Evolutionary conservation across 805 yeast genomes (phyloP).

Genomic region (Monosporozyma siamensis): DNA sequence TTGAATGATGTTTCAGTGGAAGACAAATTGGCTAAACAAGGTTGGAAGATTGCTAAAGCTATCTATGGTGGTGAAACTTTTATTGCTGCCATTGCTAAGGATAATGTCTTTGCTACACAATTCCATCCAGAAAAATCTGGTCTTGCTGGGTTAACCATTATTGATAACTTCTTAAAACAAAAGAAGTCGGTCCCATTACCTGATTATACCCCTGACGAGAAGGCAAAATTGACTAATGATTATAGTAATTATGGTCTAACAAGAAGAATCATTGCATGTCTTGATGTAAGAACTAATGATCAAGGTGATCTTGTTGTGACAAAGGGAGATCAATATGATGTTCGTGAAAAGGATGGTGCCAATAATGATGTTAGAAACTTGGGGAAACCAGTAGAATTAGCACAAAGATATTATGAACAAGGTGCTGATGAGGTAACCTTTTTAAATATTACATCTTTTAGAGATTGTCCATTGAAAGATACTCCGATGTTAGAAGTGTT

Average conservation of each 20-base stretch:
- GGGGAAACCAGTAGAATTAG: constrained; percentile 94
- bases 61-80: constrained; percentile 71
- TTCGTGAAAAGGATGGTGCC: constrained; percentile 57
- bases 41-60: constrained; percentile 70
- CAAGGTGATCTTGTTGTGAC: constrained; percentile 94
- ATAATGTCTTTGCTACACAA: constrained; percentile 87
- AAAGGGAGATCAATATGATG: constrained; percentile 97
- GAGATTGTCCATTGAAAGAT: constrained; percentile 87
- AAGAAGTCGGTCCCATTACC: constrained; percentile 14
- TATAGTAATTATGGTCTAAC: constrained; percentile 58
- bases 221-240: constrained; percentile 25
- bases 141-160: constrained; percentile 69
- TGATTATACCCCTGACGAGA: constrained; percentile 19
- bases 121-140: constrained; percentile 99
- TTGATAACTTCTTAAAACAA: constrained; percentile 57
- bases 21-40: constrained; percentile 26
- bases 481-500: constrained; percentile 93
- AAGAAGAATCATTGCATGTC: constrained; percentile 87
- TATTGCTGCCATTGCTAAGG: constrained; percentile 70
- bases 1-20: constrained; percentile 33
- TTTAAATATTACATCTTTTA: constrained; percentile 87
- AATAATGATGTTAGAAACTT: constrained; percentile 69
- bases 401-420: constrained; percentile 79
- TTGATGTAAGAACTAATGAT: constrained; percentile 95
- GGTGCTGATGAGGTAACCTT: constrained; percentile 98